Evolutionary conservation across 371 early-diverging fungal species (phyloP).

Genomic region (Umbelopsis sp.): DNA sequence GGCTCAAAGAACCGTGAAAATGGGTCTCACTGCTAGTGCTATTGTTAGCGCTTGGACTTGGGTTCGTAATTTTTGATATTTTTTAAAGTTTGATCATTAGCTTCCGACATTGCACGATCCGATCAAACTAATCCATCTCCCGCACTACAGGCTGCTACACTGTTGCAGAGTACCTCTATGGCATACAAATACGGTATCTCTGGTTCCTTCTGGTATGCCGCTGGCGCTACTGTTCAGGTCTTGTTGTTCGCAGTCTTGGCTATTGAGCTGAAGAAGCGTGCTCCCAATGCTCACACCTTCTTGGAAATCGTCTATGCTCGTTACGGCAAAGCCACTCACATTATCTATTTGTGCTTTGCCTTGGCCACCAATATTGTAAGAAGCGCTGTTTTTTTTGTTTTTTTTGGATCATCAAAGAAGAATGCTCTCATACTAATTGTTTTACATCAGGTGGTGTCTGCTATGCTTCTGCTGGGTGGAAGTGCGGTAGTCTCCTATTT

Average conservation of each 20-base stretch:
- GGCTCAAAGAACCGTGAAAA: conserved; percentile 64
- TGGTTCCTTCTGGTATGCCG: conserved; percentile 70
- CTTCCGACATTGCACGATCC: no score
- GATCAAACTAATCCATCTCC: no score
- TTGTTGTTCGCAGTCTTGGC: conserved; percentile 72
- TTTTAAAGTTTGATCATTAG: neutral
- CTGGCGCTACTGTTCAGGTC: conserved; percentile 72
- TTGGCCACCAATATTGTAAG: conserved; percentile 56
- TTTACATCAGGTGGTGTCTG: conserved; percentile 58
- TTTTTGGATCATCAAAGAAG: no score
- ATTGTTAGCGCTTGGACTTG: conserved; percentile 72
- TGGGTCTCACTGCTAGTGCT: conserved; percentile 72
- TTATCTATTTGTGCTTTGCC: conserved; percentile 62
- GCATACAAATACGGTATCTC: conserved; percentile 70
- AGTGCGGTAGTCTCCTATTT: conserved; percentile 68
- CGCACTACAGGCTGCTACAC: conserved; percentile 47
- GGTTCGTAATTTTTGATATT: conserved; percentile 28
- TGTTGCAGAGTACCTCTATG: conserved; percentile 67
- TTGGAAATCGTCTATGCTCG: conserved; percentile 69
- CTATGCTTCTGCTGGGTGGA: conserved; percentile 72
- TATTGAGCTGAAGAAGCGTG: conserved; percentile 69
- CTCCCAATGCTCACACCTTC: conserved; percentile 74
- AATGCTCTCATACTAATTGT: conserved; percentile 18
- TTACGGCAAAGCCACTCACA: conserved; percentile 63
- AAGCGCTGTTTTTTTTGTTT: neutral